A percentile compares a stretch with the other conserved stretches of the same genome.
Conservation (phyloP, 257 asterid species). For the Catharanthus roseus region DNA sequence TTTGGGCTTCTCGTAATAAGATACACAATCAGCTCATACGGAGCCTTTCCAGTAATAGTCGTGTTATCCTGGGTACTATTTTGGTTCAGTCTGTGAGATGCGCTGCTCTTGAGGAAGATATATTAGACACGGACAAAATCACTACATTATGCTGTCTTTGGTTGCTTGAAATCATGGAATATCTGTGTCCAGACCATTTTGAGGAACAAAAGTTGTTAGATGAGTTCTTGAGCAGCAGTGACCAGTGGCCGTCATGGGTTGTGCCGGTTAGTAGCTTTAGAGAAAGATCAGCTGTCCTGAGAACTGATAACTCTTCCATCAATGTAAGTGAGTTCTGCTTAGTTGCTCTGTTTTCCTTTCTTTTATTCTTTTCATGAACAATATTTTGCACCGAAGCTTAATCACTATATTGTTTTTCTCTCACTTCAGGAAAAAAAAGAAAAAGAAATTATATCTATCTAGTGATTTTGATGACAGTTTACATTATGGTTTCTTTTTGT, state of each 20-base stretch:
- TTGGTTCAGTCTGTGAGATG: slow-evolving; percentile 52
- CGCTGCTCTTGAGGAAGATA: slow-evolving; percentile 41
- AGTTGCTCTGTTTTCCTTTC: slow-evolving; percentile 3
- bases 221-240: slow-evolving; percentile 51
- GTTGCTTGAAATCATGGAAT: slow-evolving; percentile 55
- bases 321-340: slow-evolving; percentile 48
- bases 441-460: background rate
- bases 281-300: slow-evolving; percentile 32
- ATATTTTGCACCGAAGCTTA: background rate
- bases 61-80: slow-evolving; percentile 41
- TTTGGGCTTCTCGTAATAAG: slow-evolving; percentile 44
- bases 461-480: background rate
- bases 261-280: slow-evolving; percentile 41
- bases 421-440: background rate
- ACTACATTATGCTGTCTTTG: slow-evolving; percentile 68
- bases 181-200: slow-evolving; percentile 53
- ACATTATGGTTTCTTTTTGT: background rate
- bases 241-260: slow-evolving; percentile 67
- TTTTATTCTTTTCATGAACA: slow-evolving; percentile 7
- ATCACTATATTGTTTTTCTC: background rate
- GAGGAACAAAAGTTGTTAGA: slow-evolving; percentile 82
- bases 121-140: slow-evolving; percentile 41
- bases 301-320: slow-evolving; percentile 33
- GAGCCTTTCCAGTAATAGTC: slow-evolving; percentile 32
- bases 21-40: slow-evolving; percentile 40